phyloP scores from a whole-genome alignment of 2,329 filamentous ascomycete genomes.

The Beauveria pseudobassiana region DNA sequence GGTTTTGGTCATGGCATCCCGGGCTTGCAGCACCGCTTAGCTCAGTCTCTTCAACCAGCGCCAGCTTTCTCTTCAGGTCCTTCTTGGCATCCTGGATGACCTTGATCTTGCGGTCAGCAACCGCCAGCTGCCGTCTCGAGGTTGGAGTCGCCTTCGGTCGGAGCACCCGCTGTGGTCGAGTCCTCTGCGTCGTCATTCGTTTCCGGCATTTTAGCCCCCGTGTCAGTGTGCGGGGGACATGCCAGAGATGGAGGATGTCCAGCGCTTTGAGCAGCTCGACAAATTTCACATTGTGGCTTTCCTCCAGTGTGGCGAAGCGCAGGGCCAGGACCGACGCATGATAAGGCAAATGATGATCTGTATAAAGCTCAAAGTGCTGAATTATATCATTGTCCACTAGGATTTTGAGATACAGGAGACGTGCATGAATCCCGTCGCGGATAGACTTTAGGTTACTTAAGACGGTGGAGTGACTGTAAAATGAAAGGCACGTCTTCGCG shows the following conservation, averaged over 20 bases:
- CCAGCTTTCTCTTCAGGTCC: neutral
- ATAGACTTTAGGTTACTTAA: too few relatives aligned
- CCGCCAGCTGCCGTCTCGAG: neutral
- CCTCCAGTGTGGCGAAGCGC: neutral
- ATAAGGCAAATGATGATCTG: rapidly evolving
- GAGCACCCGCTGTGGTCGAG: too few relatives aligned
- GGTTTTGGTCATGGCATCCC: neutral
- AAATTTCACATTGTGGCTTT: neutral
- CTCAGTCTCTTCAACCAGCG: neutral
- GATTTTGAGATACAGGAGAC: too few relatives aligned
- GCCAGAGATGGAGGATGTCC: neutral
- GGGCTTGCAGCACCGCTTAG: neutral
- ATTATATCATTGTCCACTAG: rapidly evolving
- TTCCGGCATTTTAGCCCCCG: neutral
- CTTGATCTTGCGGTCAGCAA: neutral
- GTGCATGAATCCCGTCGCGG: too few relatives aligned
- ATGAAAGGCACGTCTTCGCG: too few relatives aligned
- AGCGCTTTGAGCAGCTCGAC: neutral
- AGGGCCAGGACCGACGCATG: neutral
- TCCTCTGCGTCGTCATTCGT: neutral
- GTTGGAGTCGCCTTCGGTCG: neutral
- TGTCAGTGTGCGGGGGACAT: neutral
- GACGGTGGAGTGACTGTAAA: too few relatives aligned
- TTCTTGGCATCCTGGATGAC: neutral
- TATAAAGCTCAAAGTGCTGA: neutral